phyloP scores from a whole-genome alignment of 1,284 basidiomycete species.

The Singerocomus inundabilis region DNA sequence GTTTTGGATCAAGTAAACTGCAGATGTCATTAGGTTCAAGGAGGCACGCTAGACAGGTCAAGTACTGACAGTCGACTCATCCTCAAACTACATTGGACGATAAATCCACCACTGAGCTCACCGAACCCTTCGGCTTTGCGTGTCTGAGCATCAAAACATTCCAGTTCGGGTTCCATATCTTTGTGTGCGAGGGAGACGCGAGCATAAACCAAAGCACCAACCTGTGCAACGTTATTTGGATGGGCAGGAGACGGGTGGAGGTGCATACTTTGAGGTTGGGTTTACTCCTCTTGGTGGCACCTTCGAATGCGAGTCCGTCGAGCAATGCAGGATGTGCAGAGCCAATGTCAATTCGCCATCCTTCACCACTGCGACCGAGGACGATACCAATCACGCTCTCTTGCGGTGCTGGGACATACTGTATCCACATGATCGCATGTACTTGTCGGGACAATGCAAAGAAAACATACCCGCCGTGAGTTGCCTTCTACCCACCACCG shows the following conservation, averaged over 20 bases:
- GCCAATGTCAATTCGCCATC: slow-evolving; percentile 82
- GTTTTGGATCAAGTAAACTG: slow-evolving; percentile 71
- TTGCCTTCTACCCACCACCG: slow-evolving; percentile 84
- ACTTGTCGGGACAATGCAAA: not conserved
- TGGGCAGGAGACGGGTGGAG: not conserved
- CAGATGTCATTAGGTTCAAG: slow-evolving; percentile 12
- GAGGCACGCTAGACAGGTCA: slow-evolving; percentile 3
- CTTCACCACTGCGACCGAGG: slow-evolving; percentile 69
- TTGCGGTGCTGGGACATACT: slow-evolving; percentile 85
- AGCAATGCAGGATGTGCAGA: slow-evolving; percentile 72
- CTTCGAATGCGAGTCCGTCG: slow-evolving; percentile 83
- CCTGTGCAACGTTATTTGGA: slow-evolving; percentile 41
- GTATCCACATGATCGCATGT: slow-evolving; percentile 1
- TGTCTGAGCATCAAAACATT: slow-evolving; percentile 85
- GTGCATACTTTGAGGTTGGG: slow-evolving; percentile 73
- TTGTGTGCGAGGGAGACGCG: slow-evolving; percentile 83
- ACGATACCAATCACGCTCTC: slow-evolving; percentile 79
- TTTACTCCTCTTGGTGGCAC: slow-evolving; percentile 80
- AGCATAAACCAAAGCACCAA: slow-evolving; percentile 79
- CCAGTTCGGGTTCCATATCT: slow-evolving; percentile 87
- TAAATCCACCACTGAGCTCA: slow-evolving; percentile 77
- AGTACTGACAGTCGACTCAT: slow-evolving; percentile 74
- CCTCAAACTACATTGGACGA: slow-evolving; percentile 71
- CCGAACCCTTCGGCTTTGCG: slow-evolving; percentile 83
- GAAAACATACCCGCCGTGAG: slow-evolving; percentile 58